Conservation (phyloP, 768 basidiomycete species). For the Leccinum aurantiacum region DNA sequence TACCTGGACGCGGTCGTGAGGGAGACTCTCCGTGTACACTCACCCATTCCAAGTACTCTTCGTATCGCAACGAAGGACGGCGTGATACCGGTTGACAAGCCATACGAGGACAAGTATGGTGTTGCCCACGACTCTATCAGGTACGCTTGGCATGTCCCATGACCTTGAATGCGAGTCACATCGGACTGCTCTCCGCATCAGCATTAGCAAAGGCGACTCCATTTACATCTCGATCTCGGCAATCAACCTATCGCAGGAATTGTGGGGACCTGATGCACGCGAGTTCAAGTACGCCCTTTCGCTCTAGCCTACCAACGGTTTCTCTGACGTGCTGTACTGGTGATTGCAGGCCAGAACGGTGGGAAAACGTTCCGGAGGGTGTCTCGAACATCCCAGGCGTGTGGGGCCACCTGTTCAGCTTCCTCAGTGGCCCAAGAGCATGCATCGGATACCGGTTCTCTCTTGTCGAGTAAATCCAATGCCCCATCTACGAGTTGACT, state of each 20-base stretch:
- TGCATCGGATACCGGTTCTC: conserved; percentile 72
- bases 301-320: background rate
- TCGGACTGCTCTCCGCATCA: conserved; percentile 6
- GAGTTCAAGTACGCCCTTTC: conserved; percentile 50
- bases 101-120: conserved; percentile 46
- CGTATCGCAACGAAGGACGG: conserved; percentile 53
- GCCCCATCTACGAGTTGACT: background rate
- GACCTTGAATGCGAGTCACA: background rate
- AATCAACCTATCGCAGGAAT: conserved; percentile 48
- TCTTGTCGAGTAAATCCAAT: conserved; percentile 48
- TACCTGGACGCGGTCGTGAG: conserved; percentile 71
- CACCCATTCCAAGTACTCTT: conserved; percentile 46
- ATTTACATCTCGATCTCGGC: conserved; percentile 52
- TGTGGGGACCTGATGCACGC: conserved; percentile 64
- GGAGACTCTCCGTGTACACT: conserved; percentile 57
- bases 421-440: conserved; percentile 62
- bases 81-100: conserved; percentile 47
- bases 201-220: conserved; percentile 46
- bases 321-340: background rate
- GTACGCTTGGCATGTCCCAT: conserved; percentile 24
- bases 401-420: conserved; percentile 58
- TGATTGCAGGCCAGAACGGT: conserved; percentile 39
- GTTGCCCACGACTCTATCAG: conserved; percentile 38
- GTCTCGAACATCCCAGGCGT: conserved; percentile 53
- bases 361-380: conserved; percentile 49